Evolutionary conservation across 2,329 filamentous ascomycete genomes (phyloP).

Genomic region (Cyanodermella asteris): DNA sequence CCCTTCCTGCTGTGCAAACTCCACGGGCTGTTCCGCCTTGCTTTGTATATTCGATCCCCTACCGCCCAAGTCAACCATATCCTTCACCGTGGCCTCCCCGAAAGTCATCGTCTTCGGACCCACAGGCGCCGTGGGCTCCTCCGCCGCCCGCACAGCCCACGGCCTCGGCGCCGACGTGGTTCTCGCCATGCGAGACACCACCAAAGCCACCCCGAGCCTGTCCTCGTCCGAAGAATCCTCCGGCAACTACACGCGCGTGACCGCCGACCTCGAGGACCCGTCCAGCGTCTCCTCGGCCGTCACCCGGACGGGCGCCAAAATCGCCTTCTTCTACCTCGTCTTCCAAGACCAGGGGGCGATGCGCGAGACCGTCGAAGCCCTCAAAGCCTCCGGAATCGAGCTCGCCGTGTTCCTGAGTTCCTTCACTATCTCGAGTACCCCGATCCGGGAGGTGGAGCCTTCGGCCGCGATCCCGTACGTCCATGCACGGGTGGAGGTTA

Average conservation of each 20-base stretch:
- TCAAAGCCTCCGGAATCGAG: constrained; percentile 24
- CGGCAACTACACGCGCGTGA: constrained; percentile 16
- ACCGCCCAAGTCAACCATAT: neutral
- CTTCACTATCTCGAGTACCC: constrained; percentile 13
- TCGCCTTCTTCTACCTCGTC: constrained; percentile 27
- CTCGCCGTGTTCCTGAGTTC: constrained; percentile 26
- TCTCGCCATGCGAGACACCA: constrained; percentile 26
- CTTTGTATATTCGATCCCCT: too few relatives aligned
- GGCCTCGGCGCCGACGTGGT: constrained; percentile 21
- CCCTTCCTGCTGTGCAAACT: too few relatives aligned
- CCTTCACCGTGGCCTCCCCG: too few relatives aligned
- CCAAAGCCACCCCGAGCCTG: constrained; percentile 20
- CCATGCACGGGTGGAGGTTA: too few relatives aligned
- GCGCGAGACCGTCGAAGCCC: constrained; percentile 18
- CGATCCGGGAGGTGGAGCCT: constrained; percentile 10
- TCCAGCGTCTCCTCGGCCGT: constrained; percentile 20
- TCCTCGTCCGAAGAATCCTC: constrained; percentile 10
- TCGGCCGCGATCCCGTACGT: constrained; percentile 16
- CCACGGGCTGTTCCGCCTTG: too few relatives aligned
- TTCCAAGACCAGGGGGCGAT: constrained; percentile 17
- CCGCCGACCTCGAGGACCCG: constrained; percentile 24
- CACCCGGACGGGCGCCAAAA: constrained; percentile 19
- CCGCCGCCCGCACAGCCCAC: constrained; percentile 18
- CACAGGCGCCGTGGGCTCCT: constrained; percentile 24
- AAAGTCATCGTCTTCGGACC: constrained; percentile 27